These are phyloP conservation scores for Suillus alpinus DNA, from an alignment of 768 basidiomycete genomes.

Conservation along the genomic window DNA sequence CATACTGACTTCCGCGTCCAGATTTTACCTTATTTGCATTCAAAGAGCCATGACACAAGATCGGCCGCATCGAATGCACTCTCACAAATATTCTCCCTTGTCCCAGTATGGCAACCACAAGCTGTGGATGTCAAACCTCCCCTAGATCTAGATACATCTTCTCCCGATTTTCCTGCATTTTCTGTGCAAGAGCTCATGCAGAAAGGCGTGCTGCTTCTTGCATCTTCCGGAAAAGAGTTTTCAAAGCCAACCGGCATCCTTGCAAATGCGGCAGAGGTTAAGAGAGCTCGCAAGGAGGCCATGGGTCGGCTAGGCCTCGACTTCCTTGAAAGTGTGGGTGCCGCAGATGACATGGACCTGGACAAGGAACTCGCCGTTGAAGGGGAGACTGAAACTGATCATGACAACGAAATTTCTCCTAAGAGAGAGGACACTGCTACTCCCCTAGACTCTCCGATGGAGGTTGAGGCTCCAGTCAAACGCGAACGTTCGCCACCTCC, in stretches of 20 bases:
- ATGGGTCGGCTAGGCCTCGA: constrained; percentile 86
- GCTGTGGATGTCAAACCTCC: constrained; percentile 24
- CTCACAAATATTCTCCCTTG: constrained; percentile 79
- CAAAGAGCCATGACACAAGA: constrained; percentile 90
- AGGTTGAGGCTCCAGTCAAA: constrained; percentile 38
- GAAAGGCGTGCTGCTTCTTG: constrained; percentile 77
- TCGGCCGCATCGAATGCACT: constrained; percentile 86
- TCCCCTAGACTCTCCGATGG: constrained; percentile 39
- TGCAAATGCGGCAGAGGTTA: constrained; percentile 74
- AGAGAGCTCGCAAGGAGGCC: constrained; percentile 83
- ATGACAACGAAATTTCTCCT: constrained; percentile 36
- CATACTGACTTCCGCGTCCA: constrained; percentile 28
- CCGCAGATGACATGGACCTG: constrained; percentile 76
- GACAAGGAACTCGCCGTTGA: constrained; percentile 77
- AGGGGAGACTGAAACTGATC: constrained; percentile 45
- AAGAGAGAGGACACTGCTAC: constrained; percentile 40
- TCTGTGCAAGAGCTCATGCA: constrained; percentile 74
- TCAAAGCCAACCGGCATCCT: constrained; percentile 68
- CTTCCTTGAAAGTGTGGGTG: constrained; percentile 73
- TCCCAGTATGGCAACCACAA: constrained; percentile 70
- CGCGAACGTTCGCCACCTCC: constrained; percentile 39
- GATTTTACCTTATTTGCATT: constrained; percentile 90
- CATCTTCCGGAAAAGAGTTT: constrained; percentile 94
- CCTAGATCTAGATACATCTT: constrained; percentile 24
- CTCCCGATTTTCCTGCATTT: constrained; percentile 69